Base-by-base conservation (phyloP, 2,329 filamentous ascomycete species). In the Proliferodiscus dingleyae region DNA sequence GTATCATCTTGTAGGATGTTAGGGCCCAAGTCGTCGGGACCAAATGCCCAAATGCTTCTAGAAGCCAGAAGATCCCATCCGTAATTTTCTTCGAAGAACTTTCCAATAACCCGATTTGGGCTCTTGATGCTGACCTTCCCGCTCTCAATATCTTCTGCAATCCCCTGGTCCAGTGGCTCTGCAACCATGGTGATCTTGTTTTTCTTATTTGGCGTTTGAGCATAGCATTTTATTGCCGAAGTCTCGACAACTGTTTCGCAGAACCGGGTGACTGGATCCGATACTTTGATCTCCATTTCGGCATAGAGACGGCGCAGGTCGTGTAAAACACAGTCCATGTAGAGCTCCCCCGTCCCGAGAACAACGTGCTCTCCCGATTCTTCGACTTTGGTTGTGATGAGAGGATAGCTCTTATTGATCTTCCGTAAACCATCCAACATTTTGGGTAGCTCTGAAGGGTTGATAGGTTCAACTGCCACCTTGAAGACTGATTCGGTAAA, bases 101-200 rank as follows among this genome's bases (percentile, higher is more conserved):
- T 94, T 59, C 90, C 91, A 33, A 94, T 93, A 64, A 91, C 90
- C 46, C 90, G 84, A 34, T 93, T 86, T 2, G 93, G 90, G 58
- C 97, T 91, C 53, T 86, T 88, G 69, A 98, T 96, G 61, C 80
- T 89, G 58, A 98, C 90, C 45, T 80, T 84, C 21, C 91, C 90
- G 38, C 80, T 82, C 70, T 98, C 93, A 53, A 98, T 97, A 60
- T 98, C 93, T 60, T 87, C 83, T 4, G 91, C 89, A 52, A 98
- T 95, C 13, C 93, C 93, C 58, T 94, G 87, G 56, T 98, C 93
- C 11, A 98, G 72, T 26, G 93, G 91, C 66, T 98, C 93, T 3
- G 93, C 93, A 46, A 97, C 87, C 88, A 98, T 96, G 28, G 93
- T 97, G 60, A 98, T 86, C 67, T 95, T 95, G 72, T 98, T 98